These are phyloP conservation scores for Rhodotorula sp. DNA, from an alignment of 1,284 basidiomycete genomes.

Conservation along the genomic window DNA sequence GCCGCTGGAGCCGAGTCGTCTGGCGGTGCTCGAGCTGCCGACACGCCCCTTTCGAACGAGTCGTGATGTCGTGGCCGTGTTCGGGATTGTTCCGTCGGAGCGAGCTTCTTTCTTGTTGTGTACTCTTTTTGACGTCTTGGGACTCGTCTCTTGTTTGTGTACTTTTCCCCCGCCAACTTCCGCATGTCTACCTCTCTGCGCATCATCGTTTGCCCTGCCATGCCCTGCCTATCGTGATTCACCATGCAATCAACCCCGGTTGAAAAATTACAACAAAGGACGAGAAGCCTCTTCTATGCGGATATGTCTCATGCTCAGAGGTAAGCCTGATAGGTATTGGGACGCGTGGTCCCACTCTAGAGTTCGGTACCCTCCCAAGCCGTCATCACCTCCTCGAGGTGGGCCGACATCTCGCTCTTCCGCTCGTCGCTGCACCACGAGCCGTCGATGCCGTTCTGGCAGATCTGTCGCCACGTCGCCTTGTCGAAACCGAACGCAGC, in stretches of 20 bases:
- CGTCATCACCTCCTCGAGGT: slow-evolving; percentile 26
- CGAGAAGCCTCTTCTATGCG: background rate
- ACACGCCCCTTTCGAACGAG: no score
- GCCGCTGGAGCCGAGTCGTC: background rate
- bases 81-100: no score
- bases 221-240: background rate
- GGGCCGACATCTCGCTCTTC: slow-evolving; percentile 26
- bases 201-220: background rate
- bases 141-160: background rate
- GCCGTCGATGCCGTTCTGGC: slow-evolving; percentile 36
- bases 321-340: no score
- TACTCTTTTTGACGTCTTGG: background rate
- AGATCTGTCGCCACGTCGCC: slow-evolving; percentile 37
- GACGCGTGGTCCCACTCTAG: background rate
- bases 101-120: background rate
- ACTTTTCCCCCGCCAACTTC: background rate
- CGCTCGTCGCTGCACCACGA: slow-evolving; percentile 39
- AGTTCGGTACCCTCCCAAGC: slow-evolving; percentile 31
- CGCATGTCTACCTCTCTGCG: background rate
- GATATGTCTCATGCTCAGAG: background rate
- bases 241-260: background rate
- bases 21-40: no score
- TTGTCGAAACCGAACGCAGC: slow-evolving; percentile 37
- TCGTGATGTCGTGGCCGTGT: no score
- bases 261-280: background rate